phyloP scores from a whole-genome alignment of 352 stramenopile species.

The Globisporangium takayamanum region DNA sequence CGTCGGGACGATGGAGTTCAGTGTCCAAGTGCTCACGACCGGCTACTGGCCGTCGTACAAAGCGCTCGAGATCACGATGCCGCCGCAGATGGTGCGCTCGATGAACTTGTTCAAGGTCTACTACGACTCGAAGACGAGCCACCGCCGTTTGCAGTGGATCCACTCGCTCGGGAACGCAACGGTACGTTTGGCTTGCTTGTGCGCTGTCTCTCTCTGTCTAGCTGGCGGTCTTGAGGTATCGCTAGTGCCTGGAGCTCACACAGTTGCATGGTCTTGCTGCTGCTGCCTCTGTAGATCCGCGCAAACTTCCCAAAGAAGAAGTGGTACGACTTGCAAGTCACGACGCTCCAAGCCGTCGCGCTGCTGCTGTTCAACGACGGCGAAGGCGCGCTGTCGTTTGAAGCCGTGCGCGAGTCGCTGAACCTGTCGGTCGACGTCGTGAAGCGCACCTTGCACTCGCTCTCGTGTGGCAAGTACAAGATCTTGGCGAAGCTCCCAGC shows the following conservation, averaged over 20 bases:
- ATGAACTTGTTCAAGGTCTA: constrained; percentile 97
- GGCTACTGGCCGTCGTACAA: constrained; percentile 99
- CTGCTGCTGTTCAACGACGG: constrained; percentile 94
- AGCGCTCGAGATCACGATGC: constrained; percentile 93
- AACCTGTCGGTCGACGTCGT: constrained; percentile 95
- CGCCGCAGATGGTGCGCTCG: constrained; percentile 90
- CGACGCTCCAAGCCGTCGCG: constrained; percentile 95
- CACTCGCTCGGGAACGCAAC: constrained; percentile 96
- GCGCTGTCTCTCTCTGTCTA: not conserved
- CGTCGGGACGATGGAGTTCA: constrained; percentile 89
- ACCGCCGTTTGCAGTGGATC: constrained; percentile 95
- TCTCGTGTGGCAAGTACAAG: constrained; percentile 99
- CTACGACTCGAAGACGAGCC: constrained; percentile 91
- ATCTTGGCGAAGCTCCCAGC: constrained; percentile 92
- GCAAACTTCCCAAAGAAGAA: constrained; percentile 85
- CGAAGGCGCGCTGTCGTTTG: constrained; percentile 83
- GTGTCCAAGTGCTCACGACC: constrained; percentile 97
- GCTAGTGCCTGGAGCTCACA: not conserved
- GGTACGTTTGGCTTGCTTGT: constrained; percentile 40
- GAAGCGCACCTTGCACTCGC: constrained; percentile 97
- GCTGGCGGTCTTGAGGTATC: too few relatives aligned
- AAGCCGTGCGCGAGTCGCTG: constrained; percentile 87
- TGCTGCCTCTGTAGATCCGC: constrained; percentile 30
- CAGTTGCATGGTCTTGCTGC: not conserved
- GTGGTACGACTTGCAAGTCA: constrained; percentile 97